These are phyloP conservation scores for Saccharata proteae DNA, from an alignment of 2,329 filamentous ascomycete genomes.

Conservation along the genomic window DNA sequence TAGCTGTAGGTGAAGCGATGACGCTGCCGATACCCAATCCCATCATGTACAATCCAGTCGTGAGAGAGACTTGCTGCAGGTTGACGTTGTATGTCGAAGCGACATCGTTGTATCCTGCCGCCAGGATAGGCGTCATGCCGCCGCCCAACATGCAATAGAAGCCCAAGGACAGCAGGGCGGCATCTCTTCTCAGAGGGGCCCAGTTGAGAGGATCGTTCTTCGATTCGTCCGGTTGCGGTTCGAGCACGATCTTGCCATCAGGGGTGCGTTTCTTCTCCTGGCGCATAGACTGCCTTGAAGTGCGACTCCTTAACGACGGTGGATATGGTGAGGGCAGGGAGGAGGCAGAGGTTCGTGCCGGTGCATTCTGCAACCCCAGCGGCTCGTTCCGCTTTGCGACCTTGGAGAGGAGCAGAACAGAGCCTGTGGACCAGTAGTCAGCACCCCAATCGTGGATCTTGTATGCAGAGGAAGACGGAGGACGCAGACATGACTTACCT, in stretches of 20 bases:
- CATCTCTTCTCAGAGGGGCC: conserved; percentile 69
- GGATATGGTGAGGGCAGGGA: conserved; percentile 36
- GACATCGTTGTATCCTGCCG: conserved; percentile 79
- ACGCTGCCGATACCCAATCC: conserved; percentile 78
- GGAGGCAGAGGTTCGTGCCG: conserved; percentile 45
- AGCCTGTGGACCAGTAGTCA: conserved; percentile 31
- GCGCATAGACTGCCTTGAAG: conserved; percentile 3
- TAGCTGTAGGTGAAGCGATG: conserved; percentile 78
- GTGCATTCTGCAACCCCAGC: conserved; percentile 49
- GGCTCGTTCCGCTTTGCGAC: conserved; percentile 48
- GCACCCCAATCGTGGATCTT: too few species aligned
- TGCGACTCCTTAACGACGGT: conserved; percentile 10
- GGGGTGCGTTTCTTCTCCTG: conserved; percentile 58
- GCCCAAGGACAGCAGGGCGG: conserved; percentile 68
- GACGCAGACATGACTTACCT: conserved; percentile 38
- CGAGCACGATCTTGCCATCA: conserved; percentile 74
- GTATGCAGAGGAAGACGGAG: too few species aligned
- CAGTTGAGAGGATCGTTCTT: conserved; percentile 89
- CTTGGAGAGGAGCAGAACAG: conserved; percentile 46
- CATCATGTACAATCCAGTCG: conserved; percentile 89
- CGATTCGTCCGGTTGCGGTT: conserved; percentile 85
- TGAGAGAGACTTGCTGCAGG: conserved; percentile 65
- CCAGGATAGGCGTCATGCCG: conserved; percentile 81
- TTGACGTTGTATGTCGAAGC: conserved; percentile 53
- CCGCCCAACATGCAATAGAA: conserved; percentile 91